Evolutionary conservation across 805 yeast genomes (phyloP).

Genomic region (Wickerhamiella azymoides): DNA sequence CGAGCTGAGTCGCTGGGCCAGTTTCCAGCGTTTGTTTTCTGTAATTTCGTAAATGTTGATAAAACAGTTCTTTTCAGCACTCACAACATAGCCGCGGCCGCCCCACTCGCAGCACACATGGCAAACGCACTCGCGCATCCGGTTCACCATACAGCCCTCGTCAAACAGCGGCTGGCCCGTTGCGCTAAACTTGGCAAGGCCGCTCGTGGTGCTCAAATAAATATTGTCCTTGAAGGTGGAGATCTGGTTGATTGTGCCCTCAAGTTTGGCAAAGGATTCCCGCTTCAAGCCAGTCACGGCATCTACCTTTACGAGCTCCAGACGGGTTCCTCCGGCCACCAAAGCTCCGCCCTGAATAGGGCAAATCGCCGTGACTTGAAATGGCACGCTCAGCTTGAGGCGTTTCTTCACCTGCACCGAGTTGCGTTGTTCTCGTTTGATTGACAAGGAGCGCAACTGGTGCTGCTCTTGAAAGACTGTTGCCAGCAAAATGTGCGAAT

Average conservation of each 20-base stretch:
- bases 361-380: neutral
- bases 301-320: neutral
- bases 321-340: neutral
- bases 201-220: neutral
- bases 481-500: neutral
- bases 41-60: neutral
- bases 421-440: conserved; percentile 5
- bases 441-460: neutral
- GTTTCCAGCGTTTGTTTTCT: neutral
- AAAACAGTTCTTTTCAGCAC: conserved; percentile 4
- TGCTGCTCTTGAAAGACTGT: neutral
- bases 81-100: neutral
- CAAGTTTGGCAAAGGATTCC: neutral
- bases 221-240: neutral
- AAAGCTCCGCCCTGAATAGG: neutral
- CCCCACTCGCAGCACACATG: neutral
- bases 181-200: neutral
- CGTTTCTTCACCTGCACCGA: neutral
- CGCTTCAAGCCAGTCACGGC: neutral
- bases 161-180: neutral
- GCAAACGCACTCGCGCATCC: conserved; percentile 2
- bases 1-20: neutral
- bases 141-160: conserved; percentile 1
- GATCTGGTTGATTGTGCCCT: neutral
- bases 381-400: neutral